These are phyloP conservation scores for Singerocomus inundabilis DNA, from an alignment of 1,284 basidiomycete genomes.

Conservation along the genomic window DNA sequence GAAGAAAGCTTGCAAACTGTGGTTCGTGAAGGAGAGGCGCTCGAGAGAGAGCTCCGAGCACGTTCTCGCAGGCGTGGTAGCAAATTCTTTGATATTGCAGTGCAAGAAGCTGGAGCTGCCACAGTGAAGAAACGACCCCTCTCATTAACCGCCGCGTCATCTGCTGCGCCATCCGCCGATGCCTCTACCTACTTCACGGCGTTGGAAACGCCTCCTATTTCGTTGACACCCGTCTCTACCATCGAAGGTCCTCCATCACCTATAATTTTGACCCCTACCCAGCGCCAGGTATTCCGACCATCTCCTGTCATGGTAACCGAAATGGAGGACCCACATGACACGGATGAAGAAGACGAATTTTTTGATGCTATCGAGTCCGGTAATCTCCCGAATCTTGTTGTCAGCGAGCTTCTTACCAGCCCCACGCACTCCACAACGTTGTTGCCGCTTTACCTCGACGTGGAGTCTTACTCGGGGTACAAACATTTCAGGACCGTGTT, in stretches of 20 bases:
- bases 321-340: conserved; percentile 52
- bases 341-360: conserved; percentile 95
- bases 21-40: conserved; percentile 81
- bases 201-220: conserved; percentile 15
- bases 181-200: conserved; percentile 23
- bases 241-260: conserved; percentile 17
- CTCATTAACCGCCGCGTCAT: conserved; percentile 15
- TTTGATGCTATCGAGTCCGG: conserved; percentile 94
- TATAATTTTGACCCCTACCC: conserved; percentile 29
- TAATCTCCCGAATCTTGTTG: conserved; percentile 70
- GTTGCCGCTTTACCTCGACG: conserved; percentile 34
- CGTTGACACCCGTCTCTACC: conserved; percentile 1
- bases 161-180: conserved; percentile 16
- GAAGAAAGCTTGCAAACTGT: conserved; percentile 89
- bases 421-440: conserved; percentile 28
- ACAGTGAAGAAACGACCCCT: conserved; percentile 31
- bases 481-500: conserved; percentile 61
- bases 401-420: conserved; percentile 58
- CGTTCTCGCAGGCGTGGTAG: conserved; percentile 58
- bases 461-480: conserved; percentile 71
- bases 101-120: conserved; percentile 22
- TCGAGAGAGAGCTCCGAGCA: conserved; percentile 78
- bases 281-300: conserved; percentile 21
- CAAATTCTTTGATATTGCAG: conserved; percentile 42
- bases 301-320: conserved; percentile 24